These are phyloP conservation scores for Botryotinia convoluta DNA, from an alignment of 2,329 filamentous ascomycete genomes.

Conservation along the genomic window DNA sequence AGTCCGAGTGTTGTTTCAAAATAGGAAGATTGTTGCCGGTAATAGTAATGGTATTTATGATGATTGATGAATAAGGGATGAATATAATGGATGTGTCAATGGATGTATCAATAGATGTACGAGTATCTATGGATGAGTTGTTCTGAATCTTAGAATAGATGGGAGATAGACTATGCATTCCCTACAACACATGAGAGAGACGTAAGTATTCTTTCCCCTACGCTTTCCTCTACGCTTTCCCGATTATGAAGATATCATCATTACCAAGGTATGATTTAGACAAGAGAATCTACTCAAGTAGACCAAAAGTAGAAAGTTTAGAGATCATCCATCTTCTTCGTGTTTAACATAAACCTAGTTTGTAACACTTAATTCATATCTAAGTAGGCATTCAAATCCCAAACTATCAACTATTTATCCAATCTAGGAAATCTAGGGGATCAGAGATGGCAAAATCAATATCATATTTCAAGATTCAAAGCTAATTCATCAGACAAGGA, in stretches of 20 bases:
- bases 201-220: not conserved
- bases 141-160: not conserved
- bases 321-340: not conserved
- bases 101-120: not conserved
- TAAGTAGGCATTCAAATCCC: not conserved
- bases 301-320: not conserved
- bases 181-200: not conserved
- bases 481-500: not conserved
- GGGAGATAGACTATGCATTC: not conserved
- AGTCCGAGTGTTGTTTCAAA: constrained; percentile 4
- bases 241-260: not conserved
- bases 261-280: not conserved
- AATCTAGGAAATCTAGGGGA: not conserved
- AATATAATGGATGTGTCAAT: not conserved
- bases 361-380: not conserved
- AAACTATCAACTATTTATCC: not conserved
- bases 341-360: not conserved
- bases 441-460: not conserved
- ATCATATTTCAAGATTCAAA: not conserved
- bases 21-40: not conserved
- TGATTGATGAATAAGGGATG: not conserved
- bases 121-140: not conserved
- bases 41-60: not conserved
- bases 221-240: not conserved
- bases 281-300: not conserved